Base-by-base conservation (phyloP, 345 rosid genomes). In the Salix purpurea region DNA sequence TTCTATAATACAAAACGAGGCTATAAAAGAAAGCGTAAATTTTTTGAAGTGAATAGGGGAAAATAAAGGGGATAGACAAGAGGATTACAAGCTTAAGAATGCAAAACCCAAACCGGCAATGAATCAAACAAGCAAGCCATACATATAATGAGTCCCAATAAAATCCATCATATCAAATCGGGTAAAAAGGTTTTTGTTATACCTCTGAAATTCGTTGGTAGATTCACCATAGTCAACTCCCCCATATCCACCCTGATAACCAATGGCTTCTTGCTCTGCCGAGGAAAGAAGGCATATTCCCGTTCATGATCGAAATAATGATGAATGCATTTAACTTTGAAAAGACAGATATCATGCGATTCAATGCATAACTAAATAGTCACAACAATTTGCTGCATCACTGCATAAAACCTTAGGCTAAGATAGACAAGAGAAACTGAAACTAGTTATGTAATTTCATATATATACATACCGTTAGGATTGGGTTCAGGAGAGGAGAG, bases 181-280 rank as follows among this genome's bases (percentile, higher is more conserved):
- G 61, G 32, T 34, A 16, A 44, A 16, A 32, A 56, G 21, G 21
- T 2, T 50, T 46, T 46, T 46, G 50, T 66, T 74, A 80, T 76
- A 92, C 97, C 87, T 81, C 39, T 74, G 90, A 67, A 85, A 78
- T 71, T 84, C 90, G 71, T 73, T 73, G 36, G 56, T 18, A 24
- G 67, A 76, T 71, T 84, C 77, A 3, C 90, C 88, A 77, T 81
- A 84, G 56, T 84, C 50, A 14, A 15, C 94, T 30, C 81, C 88
- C 75, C 89, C 90, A 76, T 84, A 86, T 70, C 82, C 88, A 80
- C 88, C 90, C 50, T 86, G 91, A 76, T 87, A 83, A 68, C 86
- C 85, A 78, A 82, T 58, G 70, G 88, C 89, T 89, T 87, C 89
- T 89, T 87, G 88, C 79, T 84, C 98, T 92, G 95, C 80, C 72